phyloP scores from a whole-genome alignment of 352 stramenopile genomes.

The Globisporangium emineosum region DNA sequence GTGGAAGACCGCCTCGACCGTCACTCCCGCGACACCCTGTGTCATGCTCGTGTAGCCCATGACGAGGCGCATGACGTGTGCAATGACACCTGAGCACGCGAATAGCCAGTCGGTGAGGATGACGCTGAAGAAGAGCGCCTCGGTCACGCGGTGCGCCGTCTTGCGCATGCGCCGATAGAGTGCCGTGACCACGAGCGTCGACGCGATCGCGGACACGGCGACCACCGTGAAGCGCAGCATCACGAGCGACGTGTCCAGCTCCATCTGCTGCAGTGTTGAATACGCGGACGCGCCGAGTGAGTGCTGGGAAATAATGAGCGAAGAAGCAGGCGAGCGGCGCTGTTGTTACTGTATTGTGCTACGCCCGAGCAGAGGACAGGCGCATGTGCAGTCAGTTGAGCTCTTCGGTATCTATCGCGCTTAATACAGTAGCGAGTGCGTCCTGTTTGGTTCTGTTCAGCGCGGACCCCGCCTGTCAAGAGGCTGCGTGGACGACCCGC shows the following conservation, averaged over 20 bases:
- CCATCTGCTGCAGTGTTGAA: background rate
- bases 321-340: background rate
- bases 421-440: background rate
- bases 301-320: background rate
- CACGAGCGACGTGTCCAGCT: slow-evolving; percentile 5
- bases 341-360: background rate
- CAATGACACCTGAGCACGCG: slow-evolving; percentile 38
- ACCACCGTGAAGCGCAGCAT: slow-evolving; percentile 35
- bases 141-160: slow-evolving; percentile 58
- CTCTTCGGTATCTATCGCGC: background rate
- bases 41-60: slow-evolving; percentile 4
- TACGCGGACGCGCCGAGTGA: background rate
- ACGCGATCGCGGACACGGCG: slow-evolving; percentile 31
- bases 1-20: slow-evolving; percentile 39
- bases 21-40: slow-evolving; percentile 20
- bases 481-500: slow-evolving; percentile 1
- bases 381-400: slow-evolving; percentile 6
- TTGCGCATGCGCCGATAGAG: slow-evolving; percentile 50
- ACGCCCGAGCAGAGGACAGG: background rate
- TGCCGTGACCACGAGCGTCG: slow-evolving; percentile 32
- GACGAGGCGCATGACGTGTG: slow-evolving; percentile 22
- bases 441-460: slow-evolving; percentile 6
- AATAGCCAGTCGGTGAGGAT: slow-evolving; percentile 54
- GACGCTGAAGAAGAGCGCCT: slow-evolving; percentile 65
- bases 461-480: background rate